A percentile compares a stretch with the other conserved stretches of the same genome.
phyloP scores from a whole-genome alignment of 441 rosid genomes.

The Syzygium syzygioides region DNA sequence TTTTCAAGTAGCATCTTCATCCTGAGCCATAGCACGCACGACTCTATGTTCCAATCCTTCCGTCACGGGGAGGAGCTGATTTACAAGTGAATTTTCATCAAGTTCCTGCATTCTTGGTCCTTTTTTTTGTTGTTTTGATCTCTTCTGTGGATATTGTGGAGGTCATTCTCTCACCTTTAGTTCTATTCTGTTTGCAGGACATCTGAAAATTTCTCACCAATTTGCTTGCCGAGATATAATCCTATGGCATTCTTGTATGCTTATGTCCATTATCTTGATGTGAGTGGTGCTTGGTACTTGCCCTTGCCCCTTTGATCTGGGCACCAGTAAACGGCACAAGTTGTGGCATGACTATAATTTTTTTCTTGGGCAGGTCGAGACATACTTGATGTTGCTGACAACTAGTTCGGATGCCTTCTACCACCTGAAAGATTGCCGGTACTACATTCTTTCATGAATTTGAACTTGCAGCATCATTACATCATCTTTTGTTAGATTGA shows the following conservation, averaged over 20 bases:
- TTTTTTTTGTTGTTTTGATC: neutral
- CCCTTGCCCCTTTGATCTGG: neutral
- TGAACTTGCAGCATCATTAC: neutral
- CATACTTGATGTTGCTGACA: conserved; percentile 85
- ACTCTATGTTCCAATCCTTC: neutral
- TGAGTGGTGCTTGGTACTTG: conserved; percentile 37
- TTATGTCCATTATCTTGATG: conserved; percentile 91
- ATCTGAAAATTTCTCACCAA: conserved; percentile 95
- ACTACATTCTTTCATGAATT: conserved; percentile 5
- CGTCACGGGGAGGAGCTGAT: neutral
- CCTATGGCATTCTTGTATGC: conserved; percentile 93
- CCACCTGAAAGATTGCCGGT: conserved; percentile 99
- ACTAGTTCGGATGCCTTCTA: conserved; percentile 96
- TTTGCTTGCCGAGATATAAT: conserved; percentile 96
- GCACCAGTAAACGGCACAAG: neutral
- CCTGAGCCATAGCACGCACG: neutral
- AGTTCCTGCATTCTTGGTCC: neutral
- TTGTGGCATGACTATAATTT: conserved; percentile 10
- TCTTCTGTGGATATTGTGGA: neutral
- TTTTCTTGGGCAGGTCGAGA: conserved; percentile 61
- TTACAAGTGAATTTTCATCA: neutral
- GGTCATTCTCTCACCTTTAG: neutral
- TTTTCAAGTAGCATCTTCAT: neutral
- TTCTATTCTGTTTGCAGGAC: conserved; percentile 55
- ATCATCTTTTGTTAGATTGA: neutral